Evolutionary conservation across 345 rosid species (phyloP).

Genomic region (Lepidium africanum): DNA sequence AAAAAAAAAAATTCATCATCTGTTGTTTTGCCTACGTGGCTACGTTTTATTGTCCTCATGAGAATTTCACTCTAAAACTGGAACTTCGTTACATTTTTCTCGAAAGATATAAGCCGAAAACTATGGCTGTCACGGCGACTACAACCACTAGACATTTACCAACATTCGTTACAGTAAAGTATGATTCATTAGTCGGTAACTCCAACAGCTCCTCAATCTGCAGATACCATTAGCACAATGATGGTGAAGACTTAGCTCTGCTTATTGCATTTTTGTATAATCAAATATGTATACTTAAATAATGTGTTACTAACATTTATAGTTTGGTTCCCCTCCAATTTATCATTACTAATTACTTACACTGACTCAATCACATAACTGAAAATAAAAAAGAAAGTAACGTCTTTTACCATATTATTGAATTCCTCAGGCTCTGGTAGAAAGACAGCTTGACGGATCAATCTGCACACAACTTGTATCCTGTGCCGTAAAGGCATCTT

Average conservation of each 20-base stretch:
- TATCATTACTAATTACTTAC: neutral
- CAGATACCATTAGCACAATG: neutral
- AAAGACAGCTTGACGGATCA: conserved; percentile 67
- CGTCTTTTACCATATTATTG: conserved; percentile 56
- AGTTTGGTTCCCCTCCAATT: conserved; percentile 78
- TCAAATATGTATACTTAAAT: neutral
- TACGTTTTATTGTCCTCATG: neutral
- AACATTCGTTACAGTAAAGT: conserved; percentile 34
- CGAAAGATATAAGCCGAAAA: conserved; percentile 47
- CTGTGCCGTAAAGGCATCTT: conserved; percentile 94
- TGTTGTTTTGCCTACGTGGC: neutral
- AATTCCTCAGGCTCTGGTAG: conserved; percentile 71
- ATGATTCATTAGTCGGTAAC: conserved; percentile 42
- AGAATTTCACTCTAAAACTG: conserved; percentile 1
- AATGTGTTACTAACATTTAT: conserved; percentile 36
- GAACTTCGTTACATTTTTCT: conserved; percentile 33
- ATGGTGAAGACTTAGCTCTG: neutral
- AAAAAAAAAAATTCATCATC: neutral
- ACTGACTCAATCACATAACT: neutral
- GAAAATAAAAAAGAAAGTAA: neutral
- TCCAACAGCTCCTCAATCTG: conserved; percentile 56
- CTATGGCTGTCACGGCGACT: conserved; percentile 53
- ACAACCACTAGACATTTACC: conserved; percentile 44
- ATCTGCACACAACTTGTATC: conserved; percentile 59
- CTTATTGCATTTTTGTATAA: neutral